Evolutionary conservation across 176 grass and related monocot genomes (phyloP).

Genomic region (Eleusine coracana): DNA sequence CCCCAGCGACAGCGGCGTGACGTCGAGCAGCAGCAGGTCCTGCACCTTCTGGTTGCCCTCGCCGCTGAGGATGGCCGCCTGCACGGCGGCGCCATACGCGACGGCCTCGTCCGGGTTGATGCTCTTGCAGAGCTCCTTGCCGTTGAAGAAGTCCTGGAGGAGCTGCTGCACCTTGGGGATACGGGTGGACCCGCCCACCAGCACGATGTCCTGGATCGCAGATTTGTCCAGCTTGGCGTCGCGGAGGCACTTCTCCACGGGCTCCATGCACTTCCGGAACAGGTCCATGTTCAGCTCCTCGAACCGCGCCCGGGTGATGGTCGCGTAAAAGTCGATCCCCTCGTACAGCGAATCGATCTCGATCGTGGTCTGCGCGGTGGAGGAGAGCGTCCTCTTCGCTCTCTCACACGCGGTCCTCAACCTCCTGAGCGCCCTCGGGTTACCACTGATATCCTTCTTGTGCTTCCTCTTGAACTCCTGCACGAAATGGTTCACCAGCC

Average conservation of each 20-base stretch:
- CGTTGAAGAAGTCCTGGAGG: slow-evolving; percentile 76
- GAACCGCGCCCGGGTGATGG: slow-evolving; percentile 71
- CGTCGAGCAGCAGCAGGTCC: slow-evolving; percentile 72
- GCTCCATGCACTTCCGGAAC: slow-evolving; percentile 80
- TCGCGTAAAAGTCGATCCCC: slow-evolving; percentile 73
- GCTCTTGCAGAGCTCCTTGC: slow-evolving; percentile 88
- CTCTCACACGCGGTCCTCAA: slow-evolving; percentile 75
- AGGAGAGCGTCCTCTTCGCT: slow-evolving; percentile 79
- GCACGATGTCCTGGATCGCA: slow-evolving; percentile 66
- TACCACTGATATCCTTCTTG: slow-evolving; percentile 83
- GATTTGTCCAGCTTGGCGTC: slow-evolving; percentile 82
- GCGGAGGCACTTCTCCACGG: slow-evolving; percentile 70
- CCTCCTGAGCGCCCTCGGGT: slow-evolving; percentile 59
- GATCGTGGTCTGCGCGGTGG: slow-evolving; percentile 66
- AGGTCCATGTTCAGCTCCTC: slow-evolving; percentile 92
- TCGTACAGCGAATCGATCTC: slow-evolving; percentile 75
- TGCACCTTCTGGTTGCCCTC: slow-evolving; percentile 73
- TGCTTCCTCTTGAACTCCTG: slow-evolving; percentile 80
- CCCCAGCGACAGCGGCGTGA: slow-evolving; percentile 80
- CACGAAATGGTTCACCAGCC: slow-evolving; percentile 78
- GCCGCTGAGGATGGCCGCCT: slow-evolving; percentile 74
- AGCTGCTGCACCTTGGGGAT: slow-evolving; percentile 90
- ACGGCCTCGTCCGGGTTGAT: slow-evolving; percentile 96
- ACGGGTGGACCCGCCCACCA: slow-evolving; percentile 74
- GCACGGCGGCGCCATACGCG: slow-evolving; percentile 69